Base-by-base conservation (phyloP, 208 protist genomes). In the Blechomonas ayalai region DNA sequence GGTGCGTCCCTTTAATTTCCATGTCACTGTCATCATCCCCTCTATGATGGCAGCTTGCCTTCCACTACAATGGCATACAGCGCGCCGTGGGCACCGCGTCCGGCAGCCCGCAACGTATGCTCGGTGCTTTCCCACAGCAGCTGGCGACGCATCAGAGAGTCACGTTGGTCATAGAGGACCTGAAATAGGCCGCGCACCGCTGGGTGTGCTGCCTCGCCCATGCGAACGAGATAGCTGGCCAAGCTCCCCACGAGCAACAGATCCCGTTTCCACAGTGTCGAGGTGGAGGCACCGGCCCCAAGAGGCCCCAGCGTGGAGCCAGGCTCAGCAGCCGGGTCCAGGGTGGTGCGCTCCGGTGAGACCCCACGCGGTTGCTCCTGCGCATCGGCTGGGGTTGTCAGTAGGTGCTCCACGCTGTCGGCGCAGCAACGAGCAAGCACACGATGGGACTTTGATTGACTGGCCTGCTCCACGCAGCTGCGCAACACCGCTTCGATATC, bases 131-230 rank as follows among this genome's bases (percentile, higher is more conserved):
- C 60, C 4, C 75, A 15, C 2, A 83, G 48, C 26, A 85, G 44
- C 2, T 69, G 64, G 6, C 82, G 70, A 44, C 77, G 73, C 41
- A 82, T 61, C 15, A 91, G 64, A 32, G 59, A 52, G 1, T 57
- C 56, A 7, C 78, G 59, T 31, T 70, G 56, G 2, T 76, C 59
- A 48, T 87, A 87, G 20, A 82, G 35, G 4, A 68, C 32, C 6
- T 56, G 56, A 24, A 82, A 66, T 12, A 92, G 59, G 22, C 50
- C 18, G 9, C 29, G 36, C 34, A 85, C 57, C 19, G 55, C 64
- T n/a, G 63, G 58, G 34, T 78, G 62, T 0, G 32, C 19, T 20
- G 38, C 36, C 1, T 49, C 12, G 15, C 49, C 58, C 35, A 56
- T 44, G 15, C 45, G 36, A 27, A 57, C 58, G 26, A 60, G 12